Evolutionary conservation across 2,329 filamentous ascomycete species (phyloP).

Genomic region (Neurospora sp.): DNA sequence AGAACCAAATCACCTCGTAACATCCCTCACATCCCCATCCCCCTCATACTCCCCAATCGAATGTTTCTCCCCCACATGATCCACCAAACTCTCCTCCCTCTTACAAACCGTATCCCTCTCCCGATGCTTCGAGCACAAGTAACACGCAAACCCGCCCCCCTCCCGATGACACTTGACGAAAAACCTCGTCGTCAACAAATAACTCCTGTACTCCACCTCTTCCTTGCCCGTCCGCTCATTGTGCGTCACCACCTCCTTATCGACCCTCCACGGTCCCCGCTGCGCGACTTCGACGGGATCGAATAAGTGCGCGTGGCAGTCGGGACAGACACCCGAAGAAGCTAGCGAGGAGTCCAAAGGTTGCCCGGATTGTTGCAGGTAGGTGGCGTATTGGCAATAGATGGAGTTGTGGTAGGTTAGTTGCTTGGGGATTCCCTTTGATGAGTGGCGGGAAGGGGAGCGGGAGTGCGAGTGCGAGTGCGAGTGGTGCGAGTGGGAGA

Average conservation of each 20-base stretch:
- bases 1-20: neutral
- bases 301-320: neutral
- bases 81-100: slow-evolving; percentile 21
- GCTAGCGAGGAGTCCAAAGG: slow-evolving; percentile 15
- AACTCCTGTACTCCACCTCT: slow-evolving; percentile 20
- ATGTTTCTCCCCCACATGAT: slow-evolving; percentile 21
- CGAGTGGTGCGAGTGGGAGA: neutral
- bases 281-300: neutral
- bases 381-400: slow-evolving; percentile 24
- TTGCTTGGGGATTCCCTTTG: neutral
- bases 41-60: slow-evolving; percentile 15
- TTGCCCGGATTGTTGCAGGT: slow-evolving; percentile 21
- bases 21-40: slow-evolving; percentile 19
- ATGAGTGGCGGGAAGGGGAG: neutral
- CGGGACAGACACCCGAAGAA: neutral
- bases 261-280: slow-evolving; percentile 17
- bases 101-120: slow-evolving; percentile 21
- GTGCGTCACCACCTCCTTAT: slow-evolving; percentile 14
- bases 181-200: slow-evolving; percentile 25
- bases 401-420: slow-evolving; percentile 15
- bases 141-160: slow-evolving; percentile 23
- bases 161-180: slow-evolving; percentile 28
- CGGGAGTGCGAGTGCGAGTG: neutral
- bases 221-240: slow-evolving; percentile 6
- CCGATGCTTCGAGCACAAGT: slow-evolving; percentile 20